phyloP scores from a whole-genome alignment of 2,329 filamentous ascomycete genomes.

The Didymella segeticola region DNA sequence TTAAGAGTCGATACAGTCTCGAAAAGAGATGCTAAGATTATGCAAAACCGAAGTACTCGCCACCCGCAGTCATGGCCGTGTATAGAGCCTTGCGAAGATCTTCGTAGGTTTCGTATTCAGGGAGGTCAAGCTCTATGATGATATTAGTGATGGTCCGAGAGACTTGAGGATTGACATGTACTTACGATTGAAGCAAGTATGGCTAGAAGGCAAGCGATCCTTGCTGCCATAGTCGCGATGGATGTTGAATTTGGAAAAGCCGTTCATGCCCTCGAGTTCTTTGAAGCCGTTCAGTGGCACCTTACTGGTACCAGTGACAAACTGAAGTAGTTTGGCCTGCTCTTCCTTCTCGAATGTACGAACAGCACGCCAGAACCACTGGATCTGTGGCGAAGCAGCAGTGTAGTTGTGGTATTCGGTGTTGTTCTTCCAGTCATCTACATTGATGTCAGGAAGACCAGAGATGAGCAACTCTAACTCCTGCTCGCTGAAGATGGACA shows the following conservation, averaged over 20 bases:
- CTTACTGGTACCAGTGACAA: slow-evolving; percentile 97
- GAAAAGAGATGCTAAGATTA: slow-evolving; percentile 54
- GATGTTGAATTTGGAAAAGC: slow-evolving; percentile 97
- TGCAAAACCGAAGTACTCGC: slow-evolving; percentile 97
- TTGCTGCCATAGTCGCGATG: slow-evolving; percentile 98
- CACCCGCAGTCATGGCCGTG: slow-evolving; percentile 96
- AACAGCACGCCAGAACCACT: slow-evolving; percentile 99
- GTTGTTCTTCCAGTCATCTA: slow-evolving; percentile 99
- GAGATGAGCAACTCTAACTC: slow-evolving; percentile 96
- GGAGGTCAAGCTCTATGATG: slow-evolving; percentile 85
- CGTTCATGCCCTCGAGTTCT: slow-evolving; percentile 99
- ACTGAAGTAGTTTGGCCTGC: slow-evolving; percentile 93
- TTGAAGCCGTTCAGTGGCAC: slow-evolving; percentile 98
- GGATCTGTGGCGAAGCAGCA: slow-evolving; percentile 91
- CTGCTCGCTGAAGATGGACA: slow-evolving; percentile 98
- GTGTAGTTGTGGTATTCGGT: slow-evolving; percentile 99
- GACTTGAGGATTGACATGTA: slow-evolving; percentile 36
- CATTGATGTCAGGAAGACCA: slow-evolving; percentile 93
- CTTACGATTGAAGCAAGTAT: slow-evolving; percentile 99
- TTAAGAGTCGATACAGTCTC: slow-evolving; percentile 9
- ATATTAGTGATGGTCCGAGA: slow-evolving; percentile 45
- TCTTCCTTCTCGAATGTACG: slow-evolving; percentile 99
- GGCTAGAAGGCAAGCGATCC: slow-evolving; percentile 91
- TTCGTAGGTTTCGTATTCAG: slow-evolving; percentile 98
- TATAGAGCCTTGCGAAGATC: slow-evolving; percentile 83